A percentile compares a stretch with the other conserved stretches of the same genome.
These are phyloP conservation scores for Marsdenia floribunda DNA, from an alignment of 257 asterid genomes.

Conservation along the genomic window DNA sequence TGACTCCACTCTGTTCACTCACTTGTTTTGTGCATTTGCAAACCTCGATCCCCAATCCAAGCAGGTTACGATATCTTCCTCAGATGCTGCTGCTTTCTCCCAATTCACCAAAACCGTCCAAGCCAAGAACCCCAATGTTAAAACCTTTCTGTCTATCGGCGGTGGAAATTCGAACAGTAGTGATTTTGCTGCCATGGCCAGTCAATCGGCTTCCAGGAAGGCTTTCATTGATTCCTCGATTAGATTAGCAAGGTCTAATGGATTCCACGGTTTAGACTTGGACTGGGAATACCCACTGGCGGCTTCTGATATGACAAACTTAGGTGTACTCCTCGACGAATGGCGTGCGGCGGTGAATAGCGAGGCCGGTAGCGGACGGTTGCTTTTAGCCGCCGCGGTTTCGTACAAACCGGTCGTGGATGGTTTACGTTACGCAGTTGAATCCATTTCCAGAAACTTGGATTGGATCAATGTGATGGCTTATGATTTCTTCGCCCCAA, in stretches of 20 bases:
- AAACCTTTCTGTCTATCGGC: conserved; percentile 42
- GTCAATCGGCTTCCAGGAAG: conserved; percentile 22
- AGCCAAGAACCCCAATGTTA: conserved; percentile 31
- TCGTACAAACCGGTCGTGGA: conserved; percentile 18
- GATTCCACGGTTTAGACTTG: conserved; percentile 41
- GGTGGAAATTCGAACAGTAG: conserved; percentile 27
- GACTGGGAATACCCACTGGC: conserved; percentile 45
- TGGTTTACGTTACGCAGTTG: conserved; percentile 26
- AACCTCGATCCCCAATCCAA: conserved; percentile 30
- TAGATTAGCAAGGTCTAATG: conserved; percentile 27
- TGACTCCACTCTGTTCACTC: conserved; percentile 43
- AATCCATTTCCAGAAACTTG: conserved; percentile 27
- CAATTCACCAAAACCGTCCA: conserved; percentile 39
- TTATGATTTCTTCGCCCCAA: conserved; percentile 44
- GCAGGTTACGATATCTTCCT: conserved; percentile 30
- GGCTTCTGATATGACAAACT: conserved; percentile 33
- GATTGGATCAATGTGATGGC: conserved; percentile 46
- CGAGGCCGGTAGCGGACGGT: conserved; percentile 21
- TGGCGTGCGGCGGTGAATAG: conserved; percentile 36
- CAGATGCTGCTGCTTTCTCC: conserved; percentile 27
- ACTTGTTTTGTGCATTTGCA: conserved; percentile 54
- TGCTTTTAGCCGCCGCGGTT: conserved; percentile 38
- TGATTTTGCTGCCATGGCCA: conserved; percentile 37
- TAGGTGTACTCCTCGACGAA: conserved; percentile 32
- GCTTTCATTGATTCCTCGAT: conserved; percentile 47